These are phyloP conservation scores for Alternaria infectoria DNA, from an alignment of 2,329 filamentous ascomycete species.

Conservation along the genomic window DNA sequence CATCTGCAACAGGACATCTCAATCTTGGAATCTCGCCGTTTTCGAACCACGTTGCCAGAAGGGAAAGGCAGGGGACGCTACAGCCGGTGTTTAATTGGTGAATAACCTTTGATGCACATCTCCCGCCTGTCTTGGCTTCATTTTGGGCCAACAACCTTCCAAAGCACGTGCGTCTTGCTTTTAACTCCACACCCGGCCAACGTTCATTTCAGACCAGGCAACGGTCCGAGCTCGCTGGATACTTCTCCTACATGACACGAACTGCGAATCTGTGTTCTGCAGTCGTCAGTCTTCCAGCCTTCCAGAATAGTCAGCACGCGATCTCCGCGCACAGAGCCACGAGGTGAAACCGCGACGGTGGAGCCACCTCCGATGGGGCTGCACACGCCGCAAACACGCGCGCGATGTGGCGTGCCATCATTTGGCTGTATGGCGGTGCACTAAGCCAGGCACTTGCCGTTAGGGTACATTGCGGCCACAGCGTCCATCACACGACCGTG, in stretches of 20 bases:
- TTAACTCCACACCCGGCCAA: constrained; percentile 2
- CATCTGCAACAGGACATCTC: neutral
- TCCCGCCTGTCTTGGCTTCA: constrained; percentile 7
- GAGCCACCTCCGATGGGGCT: neutral
- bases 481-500: neutral
- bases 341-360: neutral
- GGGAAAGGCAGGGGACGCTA: constrained; percentile 3
- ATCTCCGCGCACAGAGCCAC: neutral
- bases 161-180: constrained; percentile 1
- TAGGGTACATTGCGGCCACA: neutral
- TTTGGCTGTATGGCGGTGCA: neutral
- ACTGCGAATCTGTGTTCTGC: neutral
- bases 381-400: neutral
- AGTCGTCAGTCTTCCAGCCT: neutral
- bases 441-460: neutral
- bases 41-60: neutral
- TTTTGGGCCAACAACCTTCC: neutral
- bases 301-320: neutral
- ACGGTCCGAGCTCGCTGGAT: constrained; percentile 3
- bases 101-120: constrained; percentile 3
- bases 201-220: neutral
- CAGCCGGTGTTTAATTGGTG: constrained; percentile 2
- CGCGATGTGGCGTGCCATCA: neutral
- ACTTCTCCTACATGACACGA: neutral
- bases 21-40: neutral